Evolutionary conservation across 2,329 filamentous ascomycete species (phyloP).

Genomic region (Talaromyces funiculosus): DNA sequence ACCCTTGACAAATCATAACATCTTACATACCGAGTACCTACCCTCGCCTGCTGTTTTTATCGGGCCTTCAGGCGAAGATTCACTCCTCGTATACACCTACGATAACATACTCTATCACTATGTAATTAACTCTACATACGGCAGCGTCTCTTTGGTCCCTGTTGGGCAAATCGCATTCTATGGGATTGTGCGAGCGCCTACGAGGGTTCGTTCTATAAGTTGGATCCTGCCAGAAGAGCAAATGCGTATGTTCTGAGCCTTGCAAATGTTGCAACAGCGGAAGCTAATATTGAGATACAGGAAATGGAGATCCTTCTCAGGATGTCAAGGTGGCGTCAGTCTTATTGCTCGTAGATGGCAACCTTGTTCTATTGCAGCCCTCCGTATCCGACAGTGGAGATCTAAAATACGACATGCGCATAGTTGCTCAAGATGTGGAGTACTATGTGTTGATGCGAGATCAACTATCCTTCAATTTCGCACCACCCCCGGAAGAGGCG

Average conservation of each 20-base stretch:
- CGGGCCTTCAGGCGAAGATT: conserved; percentile 85
- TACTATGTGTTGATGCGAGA: conserved; percentile 92
- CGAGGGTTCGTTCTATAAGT: conserved; percentile 84
- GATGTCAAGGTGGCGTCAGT: conserved; percentile 92
- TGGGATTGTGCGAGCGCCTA: conserved; percentile 89
- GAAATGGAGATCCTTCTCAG: conserved; percentile 87
- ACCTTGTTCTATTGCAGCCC: conserved; percentile 85
- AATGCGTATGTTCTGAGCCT: conserved; percentile 50
- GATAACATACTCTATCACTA: conserved; percentile 96
- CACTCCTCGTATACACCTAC: conserved; percentile 91
- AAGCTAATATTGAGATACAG: conserved; percentile 28
- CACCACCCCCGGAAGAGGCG: conserved; percentile 43
- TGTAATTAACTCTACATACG: conserved; percentile 67
- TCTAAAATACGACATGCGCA: conserved; percentile 96
- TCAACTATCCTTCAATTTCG: conserved; percentile 53
- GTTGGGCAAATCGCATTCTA: conserved; percentile 98
- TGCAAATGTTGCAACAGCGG: not conserved
- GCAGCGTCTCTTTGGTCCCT: conserved; percentile 73
- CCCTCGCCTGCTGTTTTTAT: conserved; percentile 85
- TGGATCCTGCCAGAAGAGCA: conserved; percentile 94
- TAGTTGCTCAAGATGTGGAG: conserved; percentile 92
- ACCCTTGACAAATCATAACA: conserved; percentile 64
- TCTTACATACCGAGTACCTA: conserved; percentile 71
- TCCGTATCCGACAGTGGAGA: conserved; percentile 75
- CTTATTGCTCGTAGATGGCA: conserved; percentile 93